These are phyloP conservation scores for Ciborinia camelliae DNA, from an alignment of 2,329 filamentous ascomycete species.

Conservation along the genomic window DNA sequence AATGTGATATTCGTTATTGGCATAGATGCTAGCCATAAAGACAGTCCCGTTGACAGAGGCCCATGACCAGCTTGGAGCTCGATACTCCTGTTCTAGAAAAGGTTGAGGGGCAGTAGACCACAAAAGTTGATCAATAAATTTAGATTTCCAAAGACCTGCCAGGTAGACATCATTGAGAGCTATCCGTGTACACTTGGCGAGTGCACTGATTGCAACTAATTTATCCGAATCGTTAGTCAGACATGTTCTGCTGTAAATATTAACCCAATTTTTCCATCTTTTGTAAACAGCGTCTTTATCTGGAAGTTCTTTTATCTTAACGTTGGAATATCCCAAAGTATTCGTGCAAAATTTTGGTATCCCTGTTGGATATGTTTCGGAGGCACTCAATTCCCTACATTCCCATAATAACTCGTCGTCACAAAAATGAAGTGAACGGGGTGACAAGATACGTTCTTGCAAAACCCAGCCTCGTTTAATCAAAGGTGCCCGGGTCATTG, in stretches of 20 bases:
- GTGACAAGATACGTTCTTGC: slow-evolving; percentile 26
- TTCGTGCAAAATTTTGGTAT: not conserved
- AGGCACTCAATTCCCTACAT: slow-evolving; percentile 1
- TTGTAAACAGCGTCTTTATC: not conserved
- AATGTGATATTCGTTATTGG: not conserved
- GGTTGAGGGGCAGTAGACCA: no score
- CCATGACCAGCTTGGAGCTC: slow-evolving; percentile 16
- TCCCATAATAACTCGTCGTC: slow-evolving; percentile 19
- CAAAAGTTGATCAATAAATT: not conserved
- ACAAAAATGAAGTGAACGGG: slow-evolving; percentile 22
- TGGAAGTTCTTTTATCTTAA: not conserved
- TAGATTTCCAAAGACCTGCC: slow-evolving; percentile 5
- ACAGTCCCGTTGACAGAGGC: not conserved
- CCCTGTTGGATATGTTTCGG: not conserved
- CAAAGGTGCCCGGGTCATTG: not conserved
- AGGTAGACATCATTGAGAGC: not conserved
- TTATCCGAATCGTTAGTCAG: not conserved
- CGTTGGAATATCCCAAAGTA: no score
- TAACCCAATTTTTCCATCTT: not conserved
- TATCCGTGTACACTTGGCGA: not conserved
- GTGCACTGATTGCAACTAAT: not conserved
- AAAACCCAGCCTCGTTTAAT: slow-evolving; percentile 24
- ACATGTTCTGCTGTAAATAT: not conserved
- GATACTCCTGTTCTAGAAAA: accelerated
- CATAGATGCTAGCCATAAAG: accelerated